These are phyloP conservation scores for Alternaria viburni DNA, from an alignment of 2,329 filamentous ascomycete genomes.

Conservation along the genomic window DNA sequence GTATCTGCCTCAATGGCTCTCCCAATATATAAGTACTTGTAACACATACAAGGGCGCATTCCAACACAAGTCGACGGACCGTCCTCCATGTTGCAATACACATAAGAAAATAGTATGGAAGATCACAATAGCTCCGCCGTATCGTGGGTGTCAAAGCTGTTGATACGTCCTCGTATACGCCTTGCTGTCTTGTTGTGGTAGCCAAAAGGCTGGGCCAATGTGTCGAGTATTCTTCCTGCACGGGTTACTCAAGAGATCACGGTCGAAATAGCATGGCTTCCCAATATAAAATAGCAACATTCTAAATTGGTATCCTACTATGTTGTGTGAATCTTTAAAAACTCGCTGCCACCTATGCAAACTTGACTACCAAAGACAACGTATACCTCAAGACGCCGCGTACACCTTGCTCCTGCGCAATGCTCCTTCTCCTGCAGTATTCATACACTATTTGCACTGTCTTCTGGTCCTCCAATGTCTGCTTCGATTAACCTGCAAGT, in stretches of 20 bases:
- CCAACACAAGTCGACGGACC: too few species aligned
- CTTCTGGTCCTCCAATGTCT: not conserved
- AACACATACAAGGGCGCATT: too few species aligned
- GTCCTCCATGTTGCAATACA: too few species aligned
- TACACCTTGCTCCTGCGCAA: constrained; percentile 33
- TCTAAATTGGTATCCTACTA: constrained; percentile 15
- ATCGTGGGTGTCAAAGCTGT: too few species aligned
- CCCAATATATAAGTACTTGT: too few species aligned
- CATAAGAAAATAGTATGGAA: too few species aligned
- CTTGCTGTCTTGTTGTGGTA: too few species aligned
- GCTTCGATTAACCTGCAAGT: not conserved
- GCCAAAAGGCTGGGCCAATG: too few species aligned
- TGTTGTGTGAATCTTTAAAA: constrained; percentile 1
- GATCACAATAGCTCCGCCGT: too few species aligned
- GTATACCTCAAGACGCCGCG: constrained; percentile 15
- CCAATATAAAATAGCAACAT: not conserved
- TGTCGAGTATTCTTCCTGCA: not conserved
- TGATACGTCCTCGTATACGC: too few species aligned
- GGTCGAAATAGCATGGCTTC: too few species aligned
- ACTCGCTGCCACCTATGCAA: not conserved
- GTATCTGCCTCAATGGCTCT: not conserved
- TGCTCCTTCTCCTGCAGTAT: constrained; percentile 21
- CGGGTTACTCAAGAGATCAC: not conserved
- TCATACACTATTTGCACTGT: constrained; percentile 3
- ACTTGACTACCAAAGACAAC: constrained; percentile 1